These are phyloP conservation scores for Madurella mycetomatis DNA, from an alignment of 2,329 filamentous ascomycete genomes.

Conservation along the genomic window DNA sequence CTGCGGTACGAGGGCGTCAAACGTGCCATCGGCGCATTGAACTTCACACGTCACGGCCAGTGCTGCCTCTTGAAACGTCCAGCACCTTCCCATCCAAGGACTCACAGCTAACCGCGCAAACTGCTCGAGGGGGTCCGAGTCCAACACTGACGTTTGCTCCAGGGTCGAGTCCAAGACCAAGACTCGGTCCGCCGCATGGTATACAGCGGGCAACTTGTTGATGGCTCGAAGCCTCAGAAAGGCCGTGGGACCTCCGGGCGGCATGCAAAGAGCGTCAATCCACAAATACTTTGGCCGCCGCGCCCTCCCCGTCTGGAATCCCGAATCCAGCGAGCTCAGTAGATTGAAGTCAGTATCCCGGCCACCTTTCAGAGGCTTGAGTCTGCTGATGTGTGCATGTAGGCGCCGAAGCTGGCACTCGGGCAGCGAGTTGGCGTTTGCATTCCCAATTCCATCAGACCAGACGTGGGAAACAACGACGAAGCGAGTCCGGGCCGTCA, in stretches of 20 bases:
- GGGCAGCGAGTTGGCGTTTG: conserved; percentile 18
- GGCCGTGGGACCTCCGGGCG: conserved; percentile 8
- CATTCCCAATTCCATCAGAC: conserved; percentile 20
- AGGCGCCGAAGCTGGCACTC: conserved; percentile 22
- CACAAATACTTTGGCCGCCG: conserved; percentile 19
- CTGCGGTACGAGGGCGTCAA: conserved; percentile 16
- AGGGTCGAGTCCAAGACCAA: conserved; percentile 20
- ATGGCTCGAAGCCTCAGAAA: conserved; percentile 19
- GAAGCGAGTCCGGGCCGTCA: conserved; percentile 19
- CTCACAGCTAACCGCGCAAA: conserved; percentile 21
- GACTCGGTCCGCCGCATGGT: conserved; percentile 20
- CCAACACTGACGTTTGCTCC: conserved; percentile 14
- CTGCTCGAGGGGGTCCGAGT: conserved; percentile 18
- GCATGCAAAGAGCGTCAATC: conserved; percentile 24
- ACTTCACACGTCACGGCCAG: conserved; percentile 18
- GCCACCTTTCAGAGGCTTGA: conserved; percentile 12
- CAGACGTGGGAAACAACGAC: conserved; percentile 22
- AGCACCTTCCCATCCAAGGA: conserved; percentile 20
- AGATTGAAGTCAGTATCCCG: conserved; percentile 9
- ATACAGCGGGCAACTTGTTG: conserved; percentile 22
- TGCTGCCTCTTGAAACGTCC: conserved; percentile 20
- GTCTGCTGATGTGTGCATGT: conserved; percentile 13
- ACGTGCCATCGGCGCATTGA: conserved; percentile 22
- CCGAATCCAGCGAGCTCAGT: conserved; percentile 18
- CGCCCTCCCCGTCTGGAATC: conserved; percentile 14